Base-by-base conservation (phyloP, 306 rosid species). In the Prunus fruticosa region DNA sequence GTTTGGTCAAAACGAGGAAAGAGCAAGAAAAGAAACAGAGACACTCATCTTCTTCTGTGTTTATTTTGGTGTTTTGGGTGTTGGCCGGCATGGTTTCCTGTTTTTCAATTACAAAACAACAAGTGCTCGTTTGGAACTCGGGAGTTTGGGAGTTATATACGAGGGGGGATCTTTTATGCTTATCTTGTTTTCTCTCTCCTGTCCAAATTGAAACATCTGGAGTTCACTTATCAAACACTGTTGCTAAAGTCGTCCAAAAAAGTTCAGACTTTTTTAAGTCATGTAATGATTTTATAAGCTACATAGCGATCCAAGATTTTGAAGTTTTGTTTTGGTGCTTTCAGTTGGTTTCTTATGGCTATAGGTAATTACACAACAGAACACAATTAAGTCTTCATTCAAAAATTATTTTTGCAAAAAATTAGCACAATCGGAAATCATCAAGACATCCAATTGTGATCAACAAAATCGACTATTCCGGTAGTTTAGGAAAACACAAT, bases 1-100 rank as follows among this genome's bases (percentile, higher is more conserved):
- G 11, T 65, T 67, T 69, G 74, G 75, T 69, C 34, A 46, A 46
- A 77, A 27, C 69, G 27, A 69, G 73, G 68, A 58, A 41, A 19
- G 69, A 73, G 60, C n/a, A n/a, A 52, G 53, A 49, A 56, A 41
- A 20, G n/a, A 47, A 60, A 74, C 58, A 80, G 83, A 73, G 65
- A 23, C 30, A 60, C 25, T 9, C 43, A 6, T 38, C 51, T 27
- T 4, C 12, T 47, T 71, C 25, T 64, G 43, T 8, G 18, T 54
- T 50, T 11, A 18, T 34, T 28, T 62, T 16, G 22, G 52, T n/a
- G 63, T 64, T 27, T 60, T 38, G 64, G 64, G 47, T 10, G 46
- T 43, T 25, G 64, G 71, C 73, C 71, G 73, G 72, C 51, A 77
- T 38, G 56, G 63, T 12, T 30, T 61, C 12, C 50, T 78, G 67